Evolutionary conservation across 352 stramenopile genomes (phyloP), one percentile per base, ranked within the genome.

Genomic region (Phytopythium aichiense): DNA sequence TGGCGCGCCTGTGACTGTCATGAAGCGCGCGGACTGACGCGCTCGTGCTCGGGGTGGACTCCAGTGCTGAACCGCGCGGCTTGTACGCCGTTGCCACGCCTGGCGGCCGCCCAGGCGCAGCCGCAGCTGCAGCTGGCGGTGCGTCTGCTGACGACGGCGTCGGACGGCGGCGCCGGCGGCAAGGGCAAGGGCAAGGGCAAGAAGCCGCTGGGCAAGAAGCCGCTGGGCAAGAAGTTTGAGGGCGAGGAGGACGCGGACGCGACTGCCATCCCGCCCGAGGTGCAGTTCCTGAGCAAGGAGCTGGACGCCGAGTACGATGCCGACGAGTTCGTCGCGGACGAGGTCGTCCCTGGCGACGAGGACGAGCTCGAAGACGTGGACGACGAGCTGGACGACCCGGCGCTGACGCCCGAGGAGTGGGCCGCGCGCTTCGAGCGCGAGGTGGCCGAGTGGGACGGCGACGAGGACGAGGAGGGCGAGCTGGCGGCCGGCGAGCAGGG

Each of bases 391-490:
- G 46, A 52, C 46, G 46, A 52, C 51, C 64, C 62, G 9, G 71
- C 78, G 45, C 65, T 87, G 12, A 78, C 65, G 31, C 71, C 79
- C 33, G 68, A 75, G 16, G 77, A 88, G 59, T 91, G 81, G 81
- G 79, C 81, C 20, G 66, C 66, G 56, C 85, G 87, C 49, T 91
- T 88, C 66, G 81, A 91, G 68, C 73, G 64, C 18, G 75, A 91
- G 8, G 72, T 91, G 31, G 76, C 81, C 51, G 63, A 74, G 58
- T 81, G 76, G 69, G 76, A 89, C 49, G 49, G 73, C 13, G 74
- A 84, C 23, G 70, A 77, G 25, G 69, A 58, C 20, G 68, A 63
- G 7, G 42, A 71, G 23, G 51, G 58, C 40, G 56, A 64, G 8
- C 51, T 61, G 18, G 64, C 43, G 31, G 16, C 4, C 45, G 20